phyloP scores from a whole-genome alignment of 2,329 filamentous ascomycete species.

The Colletotrichum tofieldiae region DNA sequence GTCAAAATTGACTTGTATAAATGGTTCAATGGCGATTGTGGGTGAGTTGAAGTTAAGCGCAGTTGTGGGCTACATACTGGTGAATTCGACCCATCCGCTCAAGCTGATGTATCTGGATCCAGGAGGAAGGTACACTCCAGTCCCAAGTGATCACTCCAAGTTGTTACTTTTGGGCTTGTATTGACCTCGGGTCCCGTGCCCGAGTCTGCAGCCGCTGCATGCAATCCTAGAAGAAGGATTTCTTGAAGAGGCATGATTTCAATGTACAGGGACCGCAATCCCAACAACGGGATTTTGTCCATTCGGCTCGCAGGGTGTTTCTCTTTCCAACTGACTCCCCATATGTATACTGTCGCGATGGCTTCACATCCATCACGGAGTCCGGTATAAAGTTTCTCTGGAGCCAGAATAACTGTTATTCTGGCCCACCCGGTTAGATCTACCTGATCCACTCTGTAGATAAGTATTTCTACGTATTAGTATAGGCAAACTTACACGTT shows the following conservation, averaged over 20 bases:
- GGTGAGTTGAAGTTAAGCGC: too few species aligned
- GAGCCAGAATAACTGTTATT: too few species aligned
- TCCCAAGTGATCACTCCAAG: conserved; percentile 37
- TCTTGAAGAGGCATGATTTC: conserved; percentile 44
- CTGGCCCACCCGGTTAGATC: too few species aligned
- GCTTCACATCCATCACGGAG: too few species aligned
- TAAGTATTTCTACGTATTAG: too few species aligned
- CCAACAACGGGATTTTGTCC: conserved; percentile 55
- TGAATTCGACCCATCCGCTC: not conserved
- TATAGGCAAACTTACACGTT: too few species aligned
- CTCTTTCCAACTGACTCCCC: conserved; percentile 54
- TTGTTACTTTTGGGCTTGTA: not conserved
- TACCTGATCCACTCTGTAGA: too few species aligned
- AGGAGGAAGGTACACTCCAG: conserved; percentile 15
- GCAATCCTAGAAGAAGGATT: not conserved
- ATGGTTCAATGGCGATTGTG: too few species aligned
- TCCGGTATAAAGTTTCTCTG: too few species aligned
- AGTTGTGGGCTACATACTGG: not conserved
- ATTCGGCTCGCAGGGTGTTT: conserved; percentile 53
- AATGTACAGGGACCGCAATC: conserved; percentile 46
- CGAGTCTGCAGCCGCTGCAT: not conserved
- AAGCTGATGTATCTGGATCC: not conserved
- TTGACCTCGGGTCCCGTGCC: too few species aligned
- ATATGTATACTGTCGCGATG: too few species aligned
- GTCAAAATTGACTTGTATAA: too few species aligned